phyloP scores from a whole-genome alignment of 1,139 yeast species.

The Diutina mesorugosa region DNA sequence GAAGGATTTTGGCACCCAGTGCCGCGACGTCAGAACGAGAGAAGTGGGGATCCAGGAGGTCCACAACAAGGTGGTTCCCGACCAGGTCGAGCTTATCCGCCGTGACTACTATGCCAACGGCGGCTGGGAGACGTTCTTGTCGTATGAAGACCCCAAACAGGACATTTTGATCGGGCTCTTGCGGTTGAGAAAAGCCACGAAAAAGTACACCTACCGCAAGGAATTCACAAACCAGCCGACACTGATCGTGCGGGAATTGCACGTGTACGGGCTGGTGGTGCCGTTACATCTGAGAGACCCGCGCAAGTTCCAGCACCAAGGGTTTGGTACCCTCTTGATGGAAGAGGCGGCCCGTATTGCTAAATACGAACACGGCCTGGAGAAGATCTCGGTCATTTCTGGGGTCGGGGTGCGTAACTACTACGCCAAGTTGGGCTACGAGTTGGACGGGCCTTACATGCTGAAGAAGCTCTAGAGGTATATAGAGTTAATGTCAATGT shows the following conservation, averaged over 20 bases:
- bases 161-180: constrained; percentile 88
- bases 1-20: constrained; percentile 94
- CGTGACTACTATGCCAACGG: constrained; percentile 96
- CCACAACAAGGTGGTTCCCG: constrained; percentile 94
- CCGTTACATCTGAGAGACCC: constrained; percentile 98
- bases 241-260: constrained; percentile 88
- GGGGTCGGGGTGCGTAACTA: constrained; percentile 98
- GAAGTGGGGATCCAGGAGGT: constrained; percentile 99
- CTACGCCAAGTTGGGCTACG: constrained; percentile 83
- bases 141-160: constrained; percentile 95
- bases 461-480: constrained; percentile 33
- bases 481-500: neutral
- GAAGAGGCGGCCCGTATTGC: constrained; percentile 98
- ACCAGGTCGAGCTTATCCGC: constrained; percentile 89
- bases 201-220: constrained; percentile 80
- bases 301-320: constrained; percentile 96
- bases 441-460: constrained; percentile 93
- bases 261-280: constrained; percentile 95
- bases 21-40: constrained; percentile 96
- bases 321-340: constrained; percentile 94
- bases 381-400: constrained; percentile 83
- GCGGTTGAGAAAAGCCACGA: constrained; percentile 79
- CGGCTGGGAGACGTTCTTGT: constrained; percentile 96
- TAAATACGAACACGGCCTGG: constrained; percentile 86
- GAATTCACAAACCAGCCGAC: constrained; percentile 80